Evolutionary conservation across 805 yeast species (phyloP), one percentile per base, ranked within the genome.

Genomic region (Myxozyma melibiosi): DNA sequence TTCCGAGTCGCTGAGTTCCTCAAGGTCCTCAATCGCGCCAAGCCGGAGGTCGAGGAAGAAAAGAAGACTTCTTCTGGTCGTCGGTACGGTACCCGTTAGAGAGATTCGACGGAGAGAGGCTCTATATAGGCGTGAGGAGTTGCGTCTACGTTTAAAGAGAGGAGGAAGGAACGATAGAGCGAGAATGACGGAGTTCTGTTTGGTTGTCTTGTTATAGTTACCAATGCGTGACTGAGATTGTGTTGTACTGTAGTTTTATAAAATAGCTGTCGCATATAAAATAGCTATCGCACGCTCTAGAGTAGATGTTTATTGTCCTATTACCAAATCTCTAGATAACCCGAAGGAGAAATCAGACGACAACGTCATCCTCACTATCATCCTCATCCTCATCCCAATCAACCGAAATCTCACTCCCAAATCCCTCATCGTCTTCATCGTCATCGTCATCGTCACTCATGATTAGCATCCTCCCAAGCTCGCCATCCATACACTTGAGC

Each of bases 21-120:
- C 70, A 94, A 94, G 79, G 92, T 94, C 31, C 83, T 94, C 75
- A 94, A 94, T 77, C 82, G 99, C 70, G 99, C 99, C 30, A 90
- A 91, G 74, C 92, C 97, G 27, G 99, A 94, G 68, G 59, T 41
- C 22, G 86, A 84, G 18, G 94, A 86, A 57, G 86, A 83, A 56
- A 90, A 84, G 64, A 78, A 87, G 66, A 85, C 90, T 13, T 90
- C 89, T 14, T 76, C 83, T 58, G 91, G 91, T 25, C 78, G 90
- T 68, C 75, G 88, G 65, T 85, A 86, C 65, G 85, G 53, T 16
- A 46, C 56, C 13, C 57, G 57, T 31, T 51, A 45, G 30, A 11
- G 8, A 16, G 50, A 22, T 42, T 28, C 4, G 13, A 4, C 8
- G 30, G 9, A 22, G 6, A 31, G 6, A 31, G 24, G 16, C 22